A percentile compares a stretch with the other conserved stretches of the same genome.
phyloP scores from a whole-genome alignment of 2,329 filamentous ascomycete genomes.

The Blastomyces parvus region DNA sequence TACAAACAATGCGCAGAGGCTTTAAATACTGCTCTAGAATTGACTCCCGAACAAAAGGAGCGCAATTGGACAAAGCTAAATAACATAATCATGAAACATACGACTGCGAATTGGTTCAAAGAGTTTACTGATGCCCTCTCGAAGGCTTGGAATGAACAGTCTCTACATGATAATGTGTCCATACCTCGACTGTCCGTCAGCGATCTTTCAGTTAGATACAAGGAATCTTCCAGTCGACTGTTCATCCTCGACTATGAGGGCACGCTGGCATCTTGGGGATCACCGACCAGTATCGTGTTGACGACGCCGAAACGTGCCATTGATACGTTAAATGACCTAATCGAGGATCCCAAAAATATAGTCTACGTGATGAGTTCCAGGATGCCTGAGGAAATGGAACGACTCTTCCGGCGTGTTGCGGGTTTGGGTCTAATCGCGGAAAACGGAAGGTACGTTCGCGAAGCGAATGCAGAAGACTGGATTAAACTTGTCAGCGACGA shows the following conservation, averaged over 20 bases:
- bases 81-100: slow-evolving; percentile 66
- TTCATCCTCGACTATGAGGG: slow-evolving; percentile 94
- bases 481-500: slow-evolving; percentile 63
- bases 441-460: slow-evolving; percentile 83
- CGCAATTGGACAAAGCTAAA: slow-evolving; percentile 65
- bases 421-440: slow-evolving; percentile 85
- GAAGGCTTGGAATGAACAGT: slow-evolving; percentile 72
- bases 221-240: slow-evolving; percentile 55
- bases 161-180: slow-evolving; percentile 71
- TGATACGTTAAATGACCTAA: slow-evolving; percentile 69
- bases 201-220: slow-evolving; percentile 57
- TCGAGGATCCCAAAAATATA: slow-evolving; percentile 69
- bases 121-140: slow-evolving; percentile 62
- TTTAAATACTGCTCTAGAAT: slow-evolving; percentile 73
- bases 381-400: slow-evolving; percentile 77
- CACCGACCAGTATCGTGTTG: slow-evolving; percentile 72
- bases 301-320: slow-evolving; percentile 79
- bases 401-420: slow-evolving; percentile 72
- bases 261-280: slow-evolving; percentile 79
- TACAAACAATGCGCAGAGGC: slow-evolving; percentile 80
- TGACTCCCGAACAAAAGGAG: slow-evolving; percentile 64
- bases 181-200: slow-evolving; percentile 73
- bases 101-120: slow-evolving; percentile 77
- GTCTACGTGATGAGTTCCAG: slow-evolving; percentile 93
- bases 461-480: slow-evolving; percentile 62